Base-by-base conservation (phyloP, 1,284 basidiomycete species). In the Irpex rosettiformis region DNA sequence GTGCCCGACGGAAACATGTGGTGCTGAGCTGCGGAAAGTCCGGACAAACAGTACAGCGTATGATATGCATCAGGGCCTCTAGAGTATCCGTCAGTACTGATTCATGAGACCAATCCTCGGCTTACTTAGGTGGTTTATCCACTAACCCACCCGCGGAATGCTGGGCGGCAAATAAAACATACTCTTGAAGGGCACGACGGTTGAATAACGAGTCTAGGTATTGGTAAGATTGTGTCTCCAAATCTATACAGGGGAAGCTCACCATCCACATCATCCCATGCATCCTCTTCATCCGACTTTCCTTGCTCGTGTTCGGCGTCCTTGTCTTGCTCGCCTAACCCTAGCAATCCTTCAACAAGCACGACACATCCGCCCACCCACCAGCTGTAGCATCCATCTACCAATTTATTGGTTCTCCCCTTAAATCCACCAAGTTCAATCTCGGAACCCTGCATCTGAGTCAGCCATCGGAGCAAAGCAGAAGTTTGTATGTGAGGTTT, bases 311-410 rank as follows among this genome's bases (percentile, higher is more conserved):
- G 65, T 66, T 24, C 58, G 67, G 62, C 72, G 64, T 5, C 52
- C 48, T 4, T 54, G 25, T 30, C 52, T 18, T 53, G 54, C 11
- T 55, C 28, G 0, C 52, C 55, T 61, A 53, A 56, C 30, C 49
- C 73, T 66, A 55, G 73, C 1, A 90, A 72, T 10, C 90, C 86
- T 56, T 91, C 89, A 0, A 97, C 75, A 8, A 98, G 75, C 0
- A 85, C 81, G 69, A 97, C 92, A n/a, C 90, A 83, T 0, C 96
- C 96, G 2, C 93, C 96, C 27, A 96, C 93, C 91, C 95, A 99
- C 97, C 97, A 99, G 29, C 92, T 89, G 73, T 99, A 99, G 74
- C 97, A 99, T 2, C 96, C 97, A 69, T 99, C 97, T 0, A 99
- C 96, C 11, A 99, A 83, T 74, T 99, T 99, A 73, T 99, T 99